These are phyloP conservation scores for Mimosa bimucronata DNA, from an alignment of 306 rosid species.

Conservation along the genomic window DNA sequence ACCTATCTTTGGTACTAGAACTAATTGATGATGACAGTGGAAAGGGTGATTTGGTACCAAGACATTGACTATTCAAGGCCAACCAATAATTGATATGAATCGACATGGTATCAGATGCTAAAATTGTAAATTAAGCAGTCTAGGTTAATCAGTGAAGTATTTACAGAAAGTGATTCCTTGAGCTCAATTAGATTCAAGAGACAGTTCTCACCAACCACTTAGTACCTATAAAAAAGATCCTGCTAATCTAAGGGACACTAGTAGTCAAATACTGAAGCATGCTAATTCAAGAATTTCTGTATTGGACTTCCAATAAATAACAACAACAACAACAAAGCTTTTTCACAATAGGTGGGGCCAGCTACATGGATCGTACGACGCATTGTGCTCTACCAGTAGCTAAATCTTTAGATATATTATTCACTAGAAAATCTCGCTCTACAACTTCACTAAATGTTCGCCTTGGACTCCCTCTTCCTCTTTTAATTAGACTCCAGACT, in stretches of 20 bases:
- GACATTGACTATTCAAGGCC: neutral
- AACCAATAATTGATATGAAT: neutral
- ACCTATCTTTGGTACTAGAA: neutral
- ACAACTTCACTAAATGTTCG: too few species aligned
- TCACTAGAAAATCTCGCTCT: too few species aligned
- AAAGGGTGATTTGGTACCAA: neutral
- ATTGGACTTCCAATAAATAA: too few species aligned
- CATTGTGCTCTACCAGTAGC: too few species aligned
- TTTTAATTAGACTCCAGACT: too few species aligned
- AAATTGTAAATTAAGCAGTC: neutral
- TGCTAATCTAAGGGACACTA: neutral
- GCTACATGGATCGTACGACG: too few species aligned
- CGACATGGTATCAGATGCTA: neutral
- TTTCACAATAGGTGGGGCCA: too few species aligned
- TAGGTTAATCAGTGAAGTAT: neutral
- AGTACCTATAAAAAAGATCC: neutral
- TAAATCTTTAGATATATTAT: too few species aligned
- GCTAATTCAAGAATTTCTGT: neutral
- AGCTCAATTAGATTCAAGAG: neutral
- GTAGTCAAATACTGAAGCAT: slow-evolving; percentile 2
- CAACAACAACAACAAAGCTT: too few species aligned
- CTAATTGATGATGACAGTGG: neutral
- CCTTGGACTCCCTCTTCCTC: too few species aligned
- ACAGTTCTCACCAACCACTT: neutral
- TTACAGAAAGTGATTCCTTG: neutral